Conservation (phyloP, 768 basidiomycete species). For the Lactarius sanguifluus region DNA sequence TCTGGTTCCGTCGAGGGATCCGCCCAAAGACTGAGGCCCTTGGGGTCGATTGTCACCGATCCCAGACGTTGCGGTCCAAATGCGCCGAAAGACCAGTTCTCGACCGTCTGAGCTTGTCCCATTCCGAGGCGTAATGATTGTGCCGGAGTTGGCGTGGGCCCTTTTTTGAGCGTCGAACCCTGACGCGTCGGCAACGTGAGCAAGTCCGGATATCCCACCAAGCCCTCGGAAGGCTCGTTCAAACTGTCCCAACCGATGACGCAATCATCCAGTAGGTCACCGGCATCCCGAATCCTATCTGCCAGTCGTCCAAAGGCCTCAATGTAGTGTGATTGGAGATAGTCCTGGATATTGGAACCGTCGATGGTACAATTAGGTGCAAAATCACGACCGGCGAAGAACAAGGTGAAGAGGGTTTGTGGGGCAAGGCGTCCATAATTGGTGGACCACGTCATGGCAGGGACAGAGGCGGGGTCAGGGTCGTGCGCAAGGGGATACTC, state of each 20-base stretch:
- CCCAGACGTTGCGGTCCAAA: constrained; percentile 78
- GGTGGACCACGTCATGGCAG: constrained; percentile 96
- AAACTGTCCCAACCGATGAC: constrained; percentile 96
- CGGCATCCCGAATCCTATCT: constrained; percentile 71
- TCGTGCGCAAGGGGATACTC: constrained; percentile 71
- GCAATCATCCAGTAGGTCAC: constrained; percentile 77
- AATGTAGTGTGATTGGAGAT: constrained; percentile 74
- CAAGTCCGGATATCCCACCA: constrained; percentile 70
- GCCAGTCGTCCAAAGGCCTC: constrained; percentile 74
- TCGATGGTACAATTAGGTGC: constrained; percentile 92
- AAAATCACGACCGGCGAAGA: constrained; percentile 87
- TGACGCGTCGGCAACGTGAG: constrained; percentile 62
- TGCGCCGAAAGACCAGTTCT: constrained; percentile 76
- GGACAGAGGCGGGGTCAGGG: constrained; percentile 71
- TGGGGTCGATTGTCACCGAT: constrained; percentile 78
- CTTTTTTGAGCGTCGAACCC: constrained; percentile 77
- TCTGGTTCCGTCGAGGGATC: constrained; percentile 50
- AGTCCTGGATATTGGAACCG: constrained; percentile 90
- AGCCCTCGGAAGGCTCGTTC: constrained; percentile 92
- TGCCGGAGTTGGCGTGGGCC: constrained; percentile 80
- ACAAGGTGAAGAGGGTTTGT: constrained; percentile 91
- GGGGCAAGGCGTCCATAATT: constrained; percentile 89
- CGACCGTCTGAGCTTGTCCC: constrained; percentile 79
- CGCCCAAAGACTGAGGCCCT: constrained; percentile 77
- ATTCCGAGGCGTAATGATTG: constrained; percentile 86